Evolutionary conservation across 768 basidiomycete species (phyloP).

Genomic region (Leccinellum rugosiceps): DNA sequence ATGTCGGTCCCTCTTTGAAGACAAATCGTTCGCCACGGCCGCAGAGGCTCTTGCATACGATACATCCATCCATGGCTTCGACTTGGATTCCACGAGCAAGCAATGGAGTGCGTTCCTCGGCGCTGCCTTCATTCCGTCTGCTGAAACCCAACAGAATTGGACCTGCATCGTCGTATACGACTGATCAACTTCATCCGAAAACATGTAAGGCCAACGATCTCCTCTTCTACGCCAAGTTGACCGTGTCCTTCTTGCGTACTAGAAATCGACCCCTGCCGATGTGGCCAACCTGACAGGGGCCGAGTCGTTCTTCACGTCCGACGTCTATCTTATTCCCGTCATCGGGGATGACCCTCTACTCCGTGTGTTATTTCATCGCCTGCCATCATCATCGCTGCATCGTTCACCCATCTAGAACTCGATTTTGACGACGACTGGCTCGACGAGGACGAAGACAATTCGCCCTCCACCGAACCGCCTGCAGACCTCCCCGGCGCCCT

Average conservation of each 20-base stretch:
- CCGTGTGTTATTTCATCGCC: slow-evolving; percentile 50
- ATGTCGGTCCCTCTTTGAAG: slow-evolving; percentile 76
- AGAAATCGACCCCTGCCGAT: slow-evolving; percentile 53
- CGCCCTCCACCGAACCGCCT: slow-evolving; percentile 12
- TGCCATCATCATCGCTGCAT: not conserved
- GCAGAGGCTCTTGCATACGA: slow-evolving; percentile 63
- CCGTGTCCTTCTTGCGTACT: slow-evolving; percentile 8
- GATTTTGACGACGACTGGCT: slow-evolving; percentile 71
- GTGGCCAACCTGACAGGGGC: slow-evolving; percentile 48
- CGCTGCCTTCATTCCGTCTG: not conserved
- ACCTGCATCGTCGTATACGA: slow-evolving; percentile 75
- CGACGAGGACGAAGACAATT: slow-evolving; percentile 43
- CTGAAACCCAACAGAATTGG: slow-evolving; percentile 49
- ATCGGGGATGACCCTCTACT: slow-evolving; percentile 87
- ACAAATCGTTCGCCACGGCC: slow-evolving; percentile 55
- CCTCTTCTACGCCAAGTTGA: not conserved
- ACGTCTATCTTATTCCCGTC: slow-evolving; percentile 79
- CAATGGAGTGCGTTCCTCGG: slow-evolving; percentile 49
- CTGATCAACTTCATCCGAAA: slow-evolving; percentile 86
- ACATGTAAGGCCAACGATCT: slow-evolving; percentile 42
- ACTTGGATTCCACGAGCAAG: slow-evolving; percentile 49
- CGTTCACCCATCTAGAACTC: slow-evolving; percentile 44
- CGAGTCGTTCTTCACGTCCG: slow-evolving; percentile 65
- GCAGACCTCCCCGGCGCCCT: slow-evolving; percentile 33
- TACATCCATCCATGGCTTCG: slow-evolving; percentile 55